Conservation (phyloP, 2,329 filamentous ascomycete genomes). For the Penicillium corylophilum region DNA sequence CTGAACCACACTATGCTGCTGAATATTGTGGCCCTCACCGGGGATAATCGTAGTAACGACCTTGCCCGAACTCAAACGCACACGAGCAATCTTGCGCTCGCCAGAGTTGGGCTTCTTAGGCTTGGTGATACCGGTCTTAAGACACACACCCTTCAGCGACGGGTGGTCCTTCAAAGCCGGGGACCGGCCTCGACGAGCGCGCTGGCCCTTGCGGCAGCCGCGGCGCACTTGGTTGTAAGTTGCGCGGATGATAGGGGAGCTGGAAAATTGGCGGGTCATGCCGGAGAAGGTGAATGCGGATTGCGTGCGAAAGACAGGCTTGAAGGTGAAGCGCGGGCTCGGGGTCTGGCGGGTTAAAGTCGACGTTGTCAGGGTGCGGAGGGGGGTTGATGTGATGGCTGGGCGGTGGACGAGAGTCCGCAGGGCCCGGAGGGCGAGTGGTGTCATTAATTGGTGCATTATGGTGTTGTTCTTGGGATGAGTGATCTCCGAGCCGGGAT, state of each 20-base stretch:
- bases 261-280: conserved; percentile 54
- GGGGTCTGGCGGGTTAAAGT: conserved; percentile 21
- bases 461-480: conserved; percentile 16
- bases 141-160: conserved; percentile 89
- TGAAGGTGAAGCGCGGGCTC: conserved; percentile 23
- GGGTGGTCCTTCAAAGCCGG: conserved; percentile 77
- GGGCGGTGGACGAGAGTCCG: conserved; percentile 34
- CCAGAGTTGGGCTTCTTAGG: conserved; percentile 99
- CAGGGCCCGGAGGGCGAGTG: conserved; percentile 36
- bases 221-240: conserved; percentile 73
- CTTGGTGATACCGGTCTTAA: conserved; percentile 89
- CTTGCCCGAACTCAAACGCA: conserved; percentile 81
- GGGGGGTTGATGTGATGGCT: conserved; percentile 16
- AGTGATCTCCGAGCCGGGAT: not conserved
- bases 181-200: conserved; percentile 80
- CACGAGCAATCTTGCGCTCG: conserved; percentile 91
- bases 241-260: conserved; percentile 56
- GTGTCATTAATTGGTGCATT: conserved; percentile 37
- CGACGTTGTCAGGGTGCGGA: conserved; percentile 27
- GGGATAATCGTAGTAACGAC: conserved; percentile 92
- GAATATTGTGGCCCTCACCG: conserved; percentile 96
- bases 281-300: conserved; percentile 21
- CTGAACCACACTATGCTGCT: conserved; percentile 96
- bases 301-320: conserved; percentile 32
- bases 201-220: conserved; percentile 76